These are phyloP conservation scores for Aethionema arabicum DNA, from an alignment of 345 rosid genomes.

Conservation along the genomic window DNA sequence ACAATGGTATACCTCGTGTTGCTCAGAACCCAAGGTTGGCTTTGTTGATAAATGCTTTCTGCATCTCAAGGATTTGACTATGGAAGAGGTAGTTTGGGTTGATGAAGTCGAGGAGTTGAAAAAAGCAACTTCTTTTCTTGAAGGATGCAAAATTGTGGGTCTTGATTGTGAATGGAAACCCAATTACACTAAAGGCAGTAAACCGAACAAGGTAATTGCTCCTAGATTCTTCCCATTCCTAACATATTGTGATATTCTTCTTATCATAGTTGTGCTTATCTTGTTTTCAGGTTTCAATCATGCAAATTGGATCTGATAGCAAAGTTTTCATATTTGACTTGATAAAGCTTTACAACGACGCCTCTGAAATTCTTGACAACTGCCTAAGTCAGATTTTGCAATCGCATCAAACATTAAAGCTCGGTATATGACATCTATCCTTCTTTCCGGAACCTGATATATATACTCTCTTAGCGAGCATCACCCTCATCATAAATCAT, in stretches of 20 bases:
- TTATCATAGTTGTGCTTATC: neutral
- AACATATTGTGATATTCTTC: conserved; percentile 6
- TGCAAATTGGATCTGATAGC: conserved; percentile 83
- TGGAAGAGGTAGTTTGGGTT: conserved; percentile 74
- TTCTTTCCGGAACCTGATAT: neutral
- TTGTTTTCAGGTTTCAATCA: conserved; percentile 78
- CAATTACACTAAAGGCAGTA: conserved; percentile 67
- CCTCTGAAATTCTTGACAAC: conserved; percentile 57
- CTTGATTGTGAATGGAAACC: conserved; percentile 99
- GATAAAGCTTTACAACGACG: conserved; percentile 70
- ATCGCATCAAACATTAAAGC: conserved; percentile 70
- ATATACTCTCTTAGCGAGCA: conserved; percentile 8
- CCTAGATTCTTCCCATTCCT: conserved; percentile 16
- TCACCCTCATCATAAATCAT: conserved; percentile 3
- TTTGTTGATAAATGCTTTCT: conserved; percentile 47
- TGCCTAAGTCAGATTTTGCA: conserved; percentile 76
- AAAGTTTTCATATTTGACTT: conserved; percentile 81
- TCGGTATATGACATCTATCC: conserved; percentile 52
- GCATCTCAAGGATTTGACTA: conserved; percentile 57
- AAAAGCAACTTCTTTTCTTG: conserved; percentile 55
- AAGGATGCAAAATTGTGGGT: conserved; percentile 76
- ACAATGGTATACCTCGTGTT: conserved; percentile 22
- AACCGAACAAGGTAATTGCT: conserved; percentile 65
- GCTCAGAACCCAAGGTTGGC: conserved; percentile 54
- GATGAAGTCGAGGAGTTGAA: conserved; percentile 60